Base-by-base conservation (phyloP, 1,284 basidiomycete genomes). In the Tylopilus orsonianus region DNA sequence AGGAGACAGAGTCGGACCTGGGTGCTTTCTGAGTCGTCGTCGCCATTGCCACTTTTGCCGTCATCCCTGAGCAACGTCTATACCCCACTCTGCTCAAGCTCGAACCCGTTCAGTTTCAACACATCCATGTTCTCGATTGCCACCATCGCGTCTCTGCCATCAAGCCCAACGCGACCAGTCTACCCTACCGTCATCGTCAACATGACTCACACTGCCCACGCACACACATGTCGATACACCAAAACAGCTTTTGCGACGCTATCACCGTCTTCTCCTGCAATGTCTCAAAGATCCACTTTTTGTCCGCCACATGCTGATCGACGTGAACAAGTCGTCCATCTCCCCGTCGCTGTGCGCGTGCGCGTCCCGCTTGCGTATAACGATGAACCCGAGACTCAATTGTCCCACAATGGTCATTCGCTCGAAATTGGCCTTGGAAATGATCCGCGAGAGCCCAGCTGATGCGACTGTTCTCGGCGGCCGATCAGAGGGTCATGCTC, bases 261-360 rank as follows among this genome's bases (percentile, higher is more conserved):
- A 99, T 95, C 49, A 78, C 80, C 3, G 94, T 97, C 22, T 85
- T 90, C 51, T 80, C 77, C 68, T 98, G 96, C 50, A 99, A 70
- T 3, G 81, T 89, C 74, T 99, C 96, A 65, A 98, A 99, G 64
- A 98, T 99, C 73, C 88, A 98, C 73, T 99, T 99, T 70, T 99
- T 97, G 67, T 99, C 96, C 14, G 87, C 81, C 7, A 87, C 87
- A 59, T 90, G 91, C 61, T 92, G 89, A 61, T 95, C 94, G 19
- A 98, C 80, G 56, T 95, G 69, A 98, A 97, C 39, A 99, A 72
- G 60, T 97, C 93, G 60, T 96, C 93, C 66, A 82, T 73, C 18
- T 48, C 5, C 46, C 54, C 32, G 45, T 48, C 4, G 33, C 30
- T 9, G 5, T n/a, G 13, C 10, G 12, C 5, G 33, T 18, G 13